phyloP scores from a whole-genome alignment of 345 rosid species.

The Punica granatum region DNA sequence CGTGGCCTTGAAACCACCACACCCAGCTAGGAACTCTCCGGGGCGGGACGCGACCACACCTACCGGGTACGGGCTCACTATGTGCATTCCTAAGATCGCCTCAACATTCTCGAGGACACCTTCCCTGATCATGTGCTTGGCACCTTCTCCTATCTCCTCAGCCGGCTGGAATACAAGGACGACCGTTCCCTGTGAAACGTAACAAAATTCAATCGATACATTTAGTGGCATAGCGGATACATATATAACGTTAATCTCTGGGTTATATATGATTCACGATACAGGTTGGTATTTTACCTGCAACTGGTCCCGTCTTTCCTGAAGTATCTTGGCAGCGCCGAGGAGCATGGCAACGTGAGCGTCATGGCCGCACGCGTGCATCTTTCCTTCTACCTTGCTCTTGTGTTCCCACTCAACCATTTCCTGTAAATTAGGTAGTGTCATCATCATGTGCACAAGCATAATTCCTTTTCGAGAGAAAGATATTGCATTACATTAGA shows the following conservation, averaged over 20 bases:
- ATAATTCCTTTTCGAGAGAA: no score
- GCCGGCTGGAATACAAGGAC: slow-evolving; percentile 65
- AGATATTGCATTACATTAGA: no score
- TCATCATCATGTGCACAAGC: background rate
- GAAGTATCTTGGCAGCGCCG: slow-evolving; percentile 51
- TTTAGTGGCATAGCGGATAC: no score
- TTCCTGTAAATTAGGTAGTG: slow-evolving; percentile 16
- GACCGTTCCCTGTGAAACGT: slow-evolving; percentile 40
- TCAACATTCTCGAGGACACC: slow-evolving; percentile 43
- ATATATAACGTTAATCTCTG: no score
- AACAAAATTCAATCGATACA: background rate
- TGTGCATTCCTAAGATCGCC: slow-evolving; percentile 51
- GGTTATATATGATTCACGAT: background rate
- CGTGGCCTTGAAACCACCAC: slow-evolving; percentile 52
- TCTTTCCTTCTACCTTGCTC: slow-evolving; percentile 20
- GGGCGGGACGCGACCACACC: slow-evolving; percentile 47
- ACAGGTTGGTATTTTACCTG: slow-evolving; percentile 18
- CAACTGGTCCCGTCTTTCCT: slow-evolving; percentile 25
- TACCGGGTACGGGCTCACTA: slow-evolving; percentile 25
- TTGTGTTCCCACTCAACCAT: slow-evolving; percentile 25
- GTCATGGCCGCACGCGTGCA: slow-evolving; percentile 24
- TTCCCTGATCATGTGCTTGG: slow-evolving; percentile 43
- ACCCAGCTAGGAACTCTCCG: slow-evolving; percentile 54
- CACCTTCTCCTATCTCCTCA: slow-evolving; percentile 56
- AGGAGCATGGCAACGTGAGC: slow-evolving; percentile 16